Percentiles rank a stretch among this genome's conserved stretches.
Evolutionary conservation across 148 eudicot genomes (phyloP).

Genomic region (Rhododendron molle): DNA sequence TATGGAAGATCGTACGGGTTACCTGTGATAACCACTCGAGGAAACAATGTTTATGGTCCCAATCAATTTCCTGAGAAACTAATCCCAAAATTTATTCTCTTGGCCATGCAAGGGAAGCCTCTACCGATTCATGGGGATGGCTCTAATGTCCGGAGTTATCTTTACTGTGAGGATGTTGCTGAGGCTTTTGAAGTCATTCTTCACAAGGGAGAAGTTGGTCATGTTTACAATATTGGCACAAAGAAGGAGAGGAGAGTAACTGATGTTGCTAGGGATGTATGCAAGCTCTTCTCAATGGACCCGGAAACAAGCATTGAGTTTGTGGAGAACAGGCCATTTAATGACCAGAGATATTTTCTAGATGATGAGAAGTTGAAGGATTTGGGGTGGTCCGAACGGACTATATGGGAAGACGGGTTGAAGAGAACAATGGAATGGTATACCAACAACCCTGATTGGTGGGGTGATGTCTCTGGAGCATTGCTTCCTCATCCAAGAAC

Average conservation of each 20-base stretch:
- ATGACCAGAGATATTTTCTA: slow-evolving; percentile 69
- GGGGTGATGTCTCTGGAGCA: slow-evolving; percentile 67
- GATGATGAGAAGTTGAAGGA: slow-evolving; percentile 61
- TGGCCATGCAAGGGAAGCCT: slow-evolving; percentile 52
- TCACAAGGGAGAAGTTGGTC: slow-evolving; percentile 72
- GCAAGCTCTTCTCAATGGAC: slow-evolving; percentile 46
- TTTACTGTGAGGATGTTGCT: slow-evolving; percentile 70
- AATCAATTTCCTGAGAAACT: slow-evolving; percentile 59
- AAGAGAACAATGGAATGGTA: slow-evolving; percentile 71
- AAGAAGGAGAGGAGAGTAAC: slow-evolving; percentile 55
- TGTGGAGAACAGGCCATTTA: slow-evolving; percentile 67
- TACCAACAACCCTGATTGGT: slow-evolving; percentile 47
- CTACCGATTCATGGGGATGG: slow-evolving; percentile 71
- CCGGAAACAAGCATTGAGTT: slow-evolving; percentile 46
- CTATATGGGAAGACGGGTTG: slow-evolving; percentile 60
- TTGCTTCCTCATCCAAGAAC: slow-evolving; percentile 50
- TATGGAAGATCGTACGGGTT: slow-evolving; percentile 62
- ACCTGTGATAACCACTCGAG: slow-evolving; percentile 64
- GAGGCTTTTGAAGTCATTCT: slow-evolving; percentile 72
- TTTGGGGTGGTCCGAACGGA: slow-evolving; percentile 62
- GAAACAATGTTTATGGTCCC: slow-evolving; percentile 64
- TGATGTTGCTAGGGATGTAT: slow-evolving; percentile 60
- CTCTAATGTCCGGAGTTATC: slow-evolving; percentile 60
- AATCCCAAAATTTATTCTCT: slow-evolving; percentile 56
- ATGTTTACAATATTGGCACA: slow-evolving; percentile 61